phyloP scores from a whole-genome alignment of 345 rosid species.

The Mangifera indica region DNA sequence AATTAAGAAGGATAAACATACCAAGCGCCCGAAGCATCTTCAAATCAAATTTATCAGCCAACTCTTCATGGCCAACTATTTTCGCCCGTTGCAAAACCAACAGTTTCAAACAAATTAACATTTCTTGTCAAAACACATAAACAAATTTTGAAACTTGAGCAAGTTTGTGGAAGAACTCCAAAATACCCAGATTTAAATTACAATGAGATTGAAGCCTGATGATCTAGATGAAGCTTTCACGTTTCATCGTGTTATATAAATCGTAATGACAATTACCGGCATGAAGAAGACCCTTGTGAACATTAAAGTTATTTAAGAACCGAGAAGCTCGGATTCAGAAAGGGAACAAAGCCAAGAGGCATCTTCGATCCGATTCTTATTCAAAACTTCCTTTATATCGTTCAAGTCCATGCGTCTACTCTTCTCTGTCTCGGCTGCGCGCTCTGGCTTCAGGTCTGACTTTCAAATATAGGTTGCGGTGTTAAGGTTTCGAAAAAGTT shows the following conservation, averaged over 20 bases:
- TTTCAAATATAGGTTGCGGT: no score
- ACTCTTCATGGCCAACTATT: constrained; percentile 44
- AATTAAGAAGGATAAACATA: constrained; percentile 16
- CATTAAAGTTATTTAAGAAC: not conserved
- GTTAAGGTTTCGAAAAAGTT: no score
- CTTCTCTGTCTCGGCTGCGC: not conserved
- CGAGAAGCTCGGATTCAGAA: constrained; percentile 66
- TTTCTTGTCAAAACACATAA: constrained; percentile 44
- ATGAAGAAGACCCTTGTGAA: no score
- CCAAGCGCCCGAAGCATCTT: constrained; percentile 72
- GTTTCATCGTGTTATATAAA: no score
- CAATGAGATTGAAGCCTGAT: no score
- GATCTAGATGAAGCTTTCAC: no score
- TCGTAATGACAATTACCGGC: no score
- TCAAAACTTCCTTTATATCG: constrained; percentile 30
- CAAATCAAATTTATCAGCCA: constrained; percentile 58
- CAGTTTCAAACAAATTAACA: constrained; percentile 62
- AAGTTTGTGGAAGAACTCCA: no score
- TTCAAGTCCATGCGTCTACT: constrained; percentile 26
- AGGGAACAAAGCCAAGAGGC: constrained; percentile 67
- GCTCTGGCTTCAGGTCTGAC: not conserved
- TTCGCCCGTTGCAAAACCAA: constrained; percentile 53
- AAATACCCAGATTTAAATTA: no score
- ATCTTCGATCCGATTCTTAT: constrained; percentile 45
- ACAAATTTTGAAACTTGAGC: no score